phyloP scores from a whole-genome alignment of 352 stramenopile genomes.

The Phytophthora hybrid region DNA sequence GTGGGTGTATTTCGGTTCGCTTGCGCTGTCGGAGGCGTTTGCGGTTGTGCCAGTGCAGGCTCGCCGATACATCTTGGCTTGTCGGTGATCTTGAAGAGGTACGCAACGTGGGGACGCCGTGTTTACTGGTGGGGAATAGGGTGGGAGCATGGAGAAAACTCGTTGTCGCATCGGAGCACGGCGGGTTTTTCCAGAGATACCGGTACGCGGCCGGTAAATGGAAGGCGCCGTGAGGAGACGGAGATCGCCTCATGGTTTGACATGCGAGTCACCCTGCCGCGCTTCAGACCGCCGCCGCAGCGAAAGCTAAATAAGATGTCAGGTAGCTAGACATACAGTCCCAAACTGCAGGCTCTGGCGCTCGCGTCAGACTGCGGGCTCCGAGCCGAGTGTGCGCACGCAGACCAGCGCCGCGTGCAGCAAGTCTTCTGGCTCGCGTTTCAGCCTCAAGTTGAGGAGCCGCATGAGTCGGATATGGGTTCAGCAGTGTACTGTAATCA shows the following conservation, averaged over 20 bases:
- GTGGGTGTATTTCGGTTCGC: not conserved
- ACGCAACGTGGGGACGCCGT: slow-evolving; percentile 1
- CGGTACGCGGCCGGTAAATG: not conserved
- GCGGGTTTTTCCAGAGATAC: slow-evolving; percentile 18
- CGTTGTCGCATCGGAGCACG: slow-evolving; percentile 18
- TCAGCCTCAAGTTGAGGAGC: not conserved
- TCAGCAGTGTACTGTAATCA: slow-evolving; percentile 25
- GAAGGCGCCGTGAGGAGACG: too few species aligned
- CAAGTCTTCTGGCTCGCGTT: not conserved
- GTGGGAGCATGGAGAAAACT: slow-evolving; percentile 22
- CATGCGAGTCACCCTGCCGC: not conserved
- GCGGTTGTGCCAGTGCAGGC: slow-evolving; percentile 3
- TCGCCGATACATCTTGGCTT: not conserved
- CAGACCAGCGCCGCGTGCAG: not conserved
- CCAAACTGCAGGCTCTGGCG: not conserved
- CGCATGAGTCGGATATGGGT: slow-evolving; percentile 16
- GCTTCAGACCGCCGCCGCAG: not conserved
- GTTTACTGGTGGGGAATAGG: slow-evolving; percentile 20
- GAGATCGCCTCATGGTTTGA: not conserved
- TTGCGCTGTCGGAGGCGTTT: slow-evolving; percentile 6
- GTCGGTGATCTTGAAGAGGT: slow-evolving; percentile 31
- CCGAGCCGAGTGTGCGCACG: not conserved
- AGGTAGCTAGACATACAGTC: not conserved
- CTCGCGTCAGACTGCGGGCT: not conserved
- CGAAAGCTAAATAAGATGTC: not conserved